These are phyloP conservation scores for Globisporangium nagaii DNA, from an alignment of 352 stramenopile genomes.

Conservation along the genomic window DNA sequence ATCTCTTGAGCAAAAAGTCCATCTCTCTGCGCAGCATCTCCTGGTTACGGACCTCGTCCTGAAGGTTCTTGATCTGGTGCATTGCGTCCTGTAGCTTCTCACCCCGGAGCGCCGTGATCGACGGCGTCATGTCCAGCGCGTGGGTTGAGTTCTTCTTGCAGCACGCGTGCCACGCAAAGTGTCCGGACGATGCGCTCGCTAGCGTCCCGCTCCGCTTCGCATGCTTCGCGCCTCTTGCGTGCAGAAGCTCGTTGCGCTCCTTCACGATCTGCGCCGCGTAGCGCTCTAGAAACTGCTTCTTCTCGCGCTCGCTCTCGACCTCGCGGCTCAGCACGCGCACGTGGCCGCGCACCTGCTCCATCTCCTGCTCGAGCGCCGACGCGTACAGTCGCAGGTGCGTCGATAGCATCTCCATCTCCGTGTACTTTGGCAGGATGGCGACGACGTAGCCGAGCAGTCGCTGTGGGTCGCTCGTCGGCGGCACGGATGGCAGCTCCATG, in stretches of 20 bases:
- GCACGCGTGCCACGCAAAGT: conserved; percentile 79
- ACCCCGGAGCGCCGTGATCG: conserved; percentile 63
- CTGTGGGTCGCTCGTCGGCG: conserved; percentile 68
- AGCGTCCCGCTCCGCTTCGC: conserved; percentile 29
- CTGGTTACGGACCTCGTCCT: conserved; percentile 65
- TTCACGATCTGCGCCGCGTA: conserved; percentile 84
- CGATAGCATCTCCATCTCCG: conserved; percentile 76
- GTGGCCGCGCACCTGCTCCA: conserved; percentile 66
- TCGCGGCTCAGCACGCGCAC: conserved; percentile 50
- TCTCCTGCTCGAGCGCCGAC: conserved; percentile 66
- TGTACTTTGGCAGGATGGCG: conserved; percentile 67
- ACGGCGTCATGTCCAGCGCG: conserved; percentile 60
- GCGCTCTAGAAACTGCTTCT: conserved; percentile 74
- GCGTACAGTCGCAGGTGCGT: conserved; percentile 72
- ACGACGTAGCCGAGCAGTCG: conserved; percentile 72
- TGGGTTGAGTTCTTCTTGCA: conserved; percentile 76
- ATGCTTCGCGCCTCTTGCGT: conserved; percentile 32
- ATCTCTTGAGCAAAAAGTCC: conserved; percentile 65
- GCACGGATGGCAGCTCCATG: conserved; percentile 53
- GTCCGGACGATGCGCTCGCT: conserved; percentile 6
- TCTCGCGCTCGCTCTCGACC: conserved; percentile 48
- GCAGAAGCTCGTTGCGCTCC: conserved; percentile 76
- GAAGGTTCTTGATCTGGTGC: conserved; percentile 35
- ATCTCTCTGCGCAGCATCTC: conserved; percentile 54
- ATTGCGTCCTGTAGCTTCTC: conserved; percentile 65